Evolutionary conservation across 768 basidiomycete genomes (phyloP), one percentile per base, ranked within the genome.

Genomic region (Tulasnella sp.): DNA sequence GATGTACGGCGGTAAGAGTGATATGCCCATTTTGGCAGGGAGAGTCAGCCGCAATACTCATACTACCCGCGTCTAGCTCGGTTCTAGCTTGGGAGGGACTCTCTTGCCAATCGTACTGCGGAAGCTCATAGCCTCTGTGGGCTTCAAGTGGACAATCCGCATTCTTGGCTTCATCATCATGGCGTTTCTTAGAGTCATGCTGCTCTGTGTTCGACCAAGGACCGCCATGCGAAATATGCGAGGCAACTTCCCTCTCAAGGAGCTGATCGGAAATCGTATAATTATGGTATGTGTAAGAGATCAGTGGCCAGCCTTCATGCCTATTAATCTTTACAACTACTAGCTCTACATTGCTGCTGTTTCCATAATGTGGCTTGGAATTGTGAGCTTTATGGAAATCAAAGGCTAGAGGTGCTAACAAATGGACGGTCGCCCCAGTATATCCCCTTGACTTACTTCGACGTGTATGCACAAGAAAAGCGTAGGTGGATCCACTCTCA

Each of bases 161-260:
- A 89, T 92, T 40, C 85, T 93, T 68, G 93, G 90, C 2, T 90
- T 93, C 80, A 89, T 93, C 19, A 83, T 93, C 0, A 80, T 92
- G 0, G 80, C 87, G 21, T 83, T 88, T 0, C 86, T 93, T 7
- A 88, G 88, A 1, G 82, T 89, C 18, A 87, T 89, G 24, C 93
- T 40, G 3, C 12, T 74, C 5, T 40, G 39, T 42, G 73, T 71
- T 75, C 36, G 34, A 7, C 40, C 34, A 36, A n/a, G 31, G 38
- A 86, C 84, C 80, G 62, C 52, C 82, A 86, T 19, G 83, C 85
- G 80, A 87, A 89, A 75, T 87, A 90, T 2, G 85, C 90, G 0
- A 89, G 91, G 0, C 85, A 84, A 18, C 87, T 89, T 73, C 85
- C 87, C 7, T 84, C 86, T 76, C 9, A 91, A 91, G 6, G 91